These are phyloP conservation scores for Citrullus mucosospermus DNA, from an alignment of 306 rosid species.

Conservation along the genomic window DNA sequence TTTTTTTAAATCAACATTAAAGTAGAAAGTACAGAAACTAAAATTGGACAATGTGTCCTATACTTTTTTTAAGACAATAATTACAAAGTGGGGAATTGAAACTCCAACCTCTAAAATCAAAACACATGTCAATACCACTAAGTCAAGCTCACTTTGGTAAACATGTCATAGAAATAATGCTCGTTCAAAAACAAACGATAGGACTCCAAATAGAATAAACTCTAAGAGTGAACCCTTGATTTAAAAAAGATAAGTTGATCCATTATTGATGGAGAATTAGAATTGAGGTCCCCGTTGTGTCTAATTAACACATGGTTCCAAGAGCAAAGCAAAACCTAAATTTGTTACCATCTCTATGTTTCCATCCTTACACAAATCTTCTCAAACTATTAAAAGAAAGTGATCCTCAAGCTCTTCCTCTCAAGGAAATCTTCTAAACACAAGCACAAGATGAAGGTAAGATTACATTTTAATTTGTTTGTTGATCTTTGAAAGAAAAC, in stretches of 20 bases:
- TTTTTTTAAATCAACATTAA: too few relatives aligned
- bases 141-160: too few relatives aligned
- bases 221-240: neutral
- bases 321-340: neutral
- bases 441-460: conserved; percentile 7
- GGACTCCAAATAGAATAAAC: neutral
- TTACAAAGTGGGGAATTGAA: too few relatives aligned
- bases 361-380: neutral
- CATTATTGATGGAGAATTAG: neutral
- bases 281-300: neutral
- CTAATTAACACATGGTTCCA: conserved; percentile 1
- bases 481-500: neutral
- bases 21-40: too few relatives aligned
- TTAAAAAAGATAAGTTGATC: neutral
- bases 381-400: conserved; percentile 3
- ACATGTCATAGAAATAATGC: too few relatives aligned
- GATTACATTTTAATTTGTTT: too few relatives aligned
- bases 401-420: neutral
- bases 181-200: too few relatives aligned
- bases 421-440: neutral
- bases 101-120: too few relatives aligned
- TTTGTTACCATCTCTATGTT: neutral
- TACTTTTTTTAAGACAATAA: too few relatives aligned
- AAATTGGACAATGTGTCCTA: too few relatives aligned
- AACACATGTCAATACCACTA: too few relatives aligned